Conservation (phyloP, 768 basidiomycete genomes). For the Serendipita indica region DNA sequence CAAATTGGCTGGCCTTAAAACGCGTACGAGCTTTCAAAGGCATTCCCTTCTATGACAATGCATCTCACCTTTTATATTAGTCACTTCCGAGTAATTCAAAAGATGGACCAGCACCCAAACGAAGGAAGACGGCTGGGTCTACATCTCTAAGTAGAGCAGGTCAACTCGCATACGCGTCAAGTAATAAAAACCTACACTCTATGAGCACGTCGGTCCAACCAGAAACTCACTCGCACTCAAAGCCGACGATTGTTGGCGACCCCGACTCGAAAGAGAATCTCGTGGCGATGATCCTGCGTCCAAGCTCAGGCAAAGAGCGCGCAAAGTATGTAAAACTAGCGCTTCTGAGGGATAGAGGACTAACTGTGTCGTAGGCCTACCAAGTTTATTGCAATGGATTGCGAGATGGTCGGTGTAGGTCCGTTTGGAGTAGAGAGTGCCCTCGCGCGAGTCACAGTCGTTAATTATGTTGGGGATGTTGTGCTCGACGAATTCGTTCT, state of each 20-base stretch:
- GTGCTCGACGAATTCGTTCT: constrained; percentile 74
- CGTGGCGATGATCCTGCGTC: background rate
- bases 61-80: background rate
- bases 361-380: constrained; percentile 39
- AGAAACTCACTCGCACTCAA: background rate
- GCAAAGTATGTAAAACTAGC: background rate
- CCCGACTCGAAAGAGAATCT: constrained; percentile 8
- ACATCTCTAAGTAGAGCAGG: background rate
- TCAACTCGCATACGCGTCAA: background rate
- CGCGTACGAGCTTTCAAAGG: background rate
- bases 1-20: constrained; percentile 9
- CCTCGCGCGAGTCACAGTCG: constrained; percentile 75
- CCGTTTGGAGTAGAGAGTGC: constrained; percentile 67
- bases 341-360: background rate
- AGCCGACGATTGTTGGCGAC: background rate
- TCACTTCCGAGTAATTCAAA: background rate
- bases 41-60: background rate
- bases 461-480: constrained; percentile 74
- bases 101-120: background rate
- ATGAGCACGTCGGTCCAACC: background rate
- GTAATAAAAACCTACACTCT: background rate
- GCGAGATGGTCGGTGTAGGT: constrained; percentile 97
- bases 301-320: background rate
- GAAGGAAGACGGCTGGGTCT: background rate
- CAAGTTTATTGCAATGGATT: constrained; percentile 75